phyloP scores from a whole-genome alignment of 495 filamentous ascomycete species.

The Aspergillus egyptiacus region DNA sequence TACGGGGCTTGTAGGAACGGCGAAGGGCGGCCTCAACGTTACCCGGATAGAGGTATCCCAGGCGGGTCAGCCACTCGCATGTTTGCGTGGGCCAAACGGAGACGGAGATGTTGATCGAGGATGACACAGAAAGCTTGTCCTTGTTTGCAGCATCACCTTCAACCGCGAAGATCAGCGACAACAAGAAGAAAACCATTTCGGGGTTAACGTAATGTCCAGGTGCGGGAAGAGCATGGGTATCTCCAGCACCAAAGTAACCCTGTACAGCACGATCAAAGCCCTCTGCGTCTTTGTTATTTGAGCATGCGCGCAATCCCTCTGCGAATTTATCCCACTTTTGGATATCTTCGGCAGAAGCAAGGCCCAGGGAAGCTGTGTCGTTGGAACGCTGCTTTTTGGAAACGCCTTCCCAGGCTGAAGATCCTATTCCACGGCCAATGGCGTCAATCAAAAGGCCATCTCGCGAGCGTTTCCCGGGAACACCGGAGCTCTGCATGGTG shows the following conservation, averaged over 20 bases:
- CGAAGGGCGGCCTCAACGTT: constrained; percentile 54
- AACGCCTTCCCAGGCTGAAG: constrained; percentile 28
- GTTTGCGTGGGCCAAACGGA: constrained; percentile 47
- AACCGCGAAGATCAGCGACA: constrained; percentile 50
- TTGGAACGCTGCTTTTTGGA: constrained; percentile 36
- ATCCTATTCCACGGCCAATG: constrained; percentile 52
- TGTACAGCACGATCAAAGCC: constrained; percentile 39
- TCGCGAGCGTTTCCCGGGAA: constrained; percentile 54
- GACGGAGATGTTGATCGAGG: constrained; percentile 37
- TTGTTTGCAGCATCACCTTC: constrained; percentile 18
- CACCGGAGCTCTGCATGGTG: constrained; percentile 42
- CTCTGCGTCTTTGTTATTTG: constrained; percentile 21
- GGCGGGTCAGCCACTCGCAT: constrained; percentile 54
- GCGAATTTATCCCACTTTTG: constrained; percentile 34
- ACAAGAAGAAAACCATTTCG: constrained; percentile 43
- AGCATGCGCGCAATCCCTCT: constrained; percentile 23
- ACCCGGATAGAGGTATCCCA: constrained; percentile 55
- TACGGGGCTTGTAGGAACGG: constrained; percentile 45
- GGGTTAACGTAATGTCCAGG: constrained; percentile 31
- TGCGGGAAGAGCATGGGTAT: constrained; percentile 18
- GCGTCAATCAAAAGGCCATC: constrained; percentile 66
- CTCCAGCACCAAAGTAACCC: constrained; percentile 27
- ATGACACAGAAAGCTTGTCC: constrained; percentile 22
- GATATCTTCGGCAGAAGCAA: constrained; percentile 31
- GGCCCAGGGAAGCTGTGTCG: constrained; percentile 24